Conservation (phyloP, 2,329 filamentous ascomycete species). For the Ascochyta clinopodiicola region DNA sequence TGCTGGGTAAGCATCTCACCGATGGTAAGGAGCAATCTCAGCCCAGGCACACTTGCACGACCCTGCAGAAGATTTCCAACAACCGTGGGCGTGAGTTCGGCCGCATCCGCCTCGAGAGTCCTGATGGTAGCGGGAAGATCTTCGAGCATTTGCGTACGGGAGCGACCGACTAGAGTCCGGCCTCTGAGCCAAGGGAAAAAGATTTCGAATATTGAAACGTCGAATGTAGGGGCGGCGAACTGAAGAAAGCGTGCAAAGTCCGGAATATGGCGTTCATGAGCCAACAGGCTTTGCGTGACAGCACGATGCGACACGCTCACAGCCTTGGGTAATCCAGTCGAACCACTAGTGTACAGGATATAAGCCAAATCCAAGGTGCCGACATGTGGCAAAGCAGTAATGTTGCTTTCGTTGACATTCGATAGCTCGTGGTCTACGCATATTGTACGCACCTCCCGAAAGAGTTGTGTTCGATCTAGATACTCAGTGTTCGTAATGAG, state of each 20-base stretch:
- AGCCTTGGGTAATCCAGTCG: constrained; percentile 87
- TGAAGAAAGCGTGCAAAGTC: constrained; percentile 81
- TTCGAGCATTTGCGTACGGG: constrained; percentile 72
- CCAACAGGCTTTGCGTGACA: constrained; percentile 80
- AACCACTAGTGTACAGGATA: constrained; percentile 92
- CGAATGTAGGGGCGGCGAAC: constrained; percentile 91
- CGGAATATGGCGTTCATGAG: constrained; percentile 81
- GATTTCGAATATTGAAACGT: constrained; percentile 93
- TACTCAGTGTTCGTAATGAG: constrained; percentile 68
- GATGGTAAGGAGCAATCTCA: constrained; percentile 81
- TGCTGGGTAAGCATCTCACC: constrained; percentile 87
- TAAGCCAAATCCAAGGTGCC: constrained; percentile 68
- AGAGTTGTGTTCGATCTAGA: constrained; percentile 45
- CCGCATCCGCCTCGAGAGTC: constrained; percentile 75
- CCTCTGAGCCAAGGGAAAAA: constrained; percentile 85
- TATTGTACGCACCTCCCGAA: constrained; percentile 49
- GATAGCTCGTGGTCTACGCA: constrained; percentile 50
- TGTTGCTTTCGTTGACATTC: constrained; percentile 26
- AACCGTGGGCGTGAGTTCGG: constrained; percentile 88
- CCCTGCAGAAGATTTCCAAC: constrained; percentile 75
- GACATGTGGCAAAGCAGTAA: constrained; percentile 19
- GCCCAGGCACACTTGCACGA: constrained; percentile 69
- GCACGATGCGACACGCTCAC: constrained; percentile 82
- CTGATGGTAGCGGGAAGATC: constrained; percentile 74
- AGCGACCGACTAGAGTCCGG: constrained; percentile 74